A percentile compares a stretch with the other conserved stretches of the same genome.
Evolutionary conservation across 768 basidiomycete genomes (phyloP).

Genomic region (Pleurotus eryngii): DNA sequence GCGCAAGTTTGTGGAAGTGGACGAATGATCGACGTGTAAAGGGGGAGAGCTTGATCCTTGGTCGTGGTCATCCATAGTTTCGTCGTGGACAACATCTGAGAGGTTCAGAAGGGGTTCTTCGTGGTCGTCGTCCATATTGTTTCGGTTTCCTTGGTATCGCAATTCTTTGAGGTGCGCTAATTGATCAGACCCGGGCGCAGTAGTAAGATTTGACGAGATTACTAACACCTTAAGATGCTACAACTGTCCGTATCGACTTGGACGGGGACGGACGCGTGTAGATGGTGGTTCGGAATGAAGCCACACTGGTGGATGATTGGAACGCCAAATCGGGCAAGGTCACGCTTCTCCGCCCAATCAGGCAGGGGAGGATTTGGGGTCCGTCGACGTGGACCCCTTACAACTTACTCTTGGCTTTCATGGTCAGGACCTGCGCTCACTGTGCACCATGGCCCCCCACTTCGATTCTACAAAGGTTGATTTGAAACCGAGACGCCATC

Average conservation of each 20-base stretch:
- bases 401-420: not conserved
- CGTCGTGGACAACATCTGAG: constrained; percentile 84
- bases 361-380: too few species aligned
- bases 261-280: not conserved
- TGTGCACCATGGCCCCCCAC: constrained; percentile 19
- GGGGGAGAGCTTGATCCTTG: constrained; percentile 24
- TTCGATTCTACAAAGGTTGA: constrained; percentile 50
- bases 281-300: constrained; percentile 2
- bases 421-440: not conserved
- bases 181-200: too few species aligned
- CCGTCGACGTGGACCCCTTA: not conserved
- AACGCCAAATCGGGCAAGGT: not conserved
- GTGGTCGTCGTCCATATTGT: constrained; percentile 35
- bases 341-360: not conserved
- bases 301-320: not conserved
- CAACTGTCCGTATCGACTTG: not conserved
- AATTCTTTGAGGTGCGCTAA: too few species aligned
- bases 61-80: constrained; percentile 59
- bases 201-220: not conserved
- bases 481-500: constrained; percentile 66
- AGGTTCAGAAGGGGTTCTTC: constrained; percentile 70
- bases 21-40: constrained; percentile 20
- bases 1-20: constrained; percentile 37
- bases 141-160: not conserved
- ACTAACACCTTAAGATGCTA: not conserved